Evolutionary conservation across 805 yeast genomes (phyloP).

Genomic region (Clavispora carvajalis): DNA sequence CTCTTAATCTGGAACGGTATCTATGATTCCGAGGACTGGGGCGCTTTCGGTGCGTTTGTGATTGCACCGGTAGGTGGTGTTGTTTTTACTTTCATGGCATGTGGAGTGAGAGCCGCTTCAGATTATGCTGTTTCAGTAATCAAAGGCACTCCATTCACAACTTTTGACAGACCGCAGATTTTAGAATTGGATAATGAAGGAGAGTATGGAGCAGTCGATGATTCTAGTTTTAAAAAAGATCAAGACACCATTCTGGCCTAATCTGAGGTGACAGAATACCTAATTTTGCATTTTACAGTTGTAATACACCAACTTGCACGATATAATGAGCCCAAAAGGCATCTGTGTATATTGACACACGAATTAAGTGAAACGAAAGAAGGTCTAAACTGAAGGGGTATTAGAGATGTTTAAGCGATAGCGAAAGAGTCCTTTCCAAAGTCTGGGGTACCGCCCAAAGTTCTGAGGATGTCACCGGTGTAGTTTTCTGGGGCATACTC

Average conservation of each 20-base stretch:
- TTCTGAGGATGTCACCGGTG: slow-evolving; percentile 56
- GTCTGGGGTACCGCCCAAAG: slow-evolving; percentile 44
- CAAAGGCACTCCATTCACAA: slow-evolving; percentile 38
- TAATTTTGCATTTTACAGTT: too few relatives aligned
- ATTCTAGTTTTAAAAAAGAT: slow-evolving; percentile 5
- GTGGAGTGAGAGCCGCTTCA: slow-evolving; percentile 43
- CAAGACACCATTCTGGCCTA: background rate
- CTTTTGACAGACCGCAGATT: slow-evolving; percentile 32
- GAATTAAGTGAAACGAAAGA: slow-evolving; percentile 1
- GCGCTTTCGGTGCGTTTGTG: slow-evolving; percentile 91
- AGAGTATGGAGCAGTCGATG: slow-evolving; percentile 17
- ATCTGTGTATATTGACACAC: background rate
- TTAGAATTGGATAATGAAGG: slow-evolving; percentile 8
- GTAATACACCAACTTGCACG: too few relatives aligned
- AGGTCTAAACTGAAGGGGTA: background rate
- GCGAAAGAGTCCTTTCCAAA: slow-evolving; percentile 28
- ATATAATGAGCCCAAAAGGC: slow-evolving; percentile 5
- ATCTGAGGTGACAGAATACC: background rate
- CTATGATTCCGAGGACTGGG: slow-evolving; percentile 77
- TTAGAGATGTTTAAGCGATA: slow-evolving; percentile 17
- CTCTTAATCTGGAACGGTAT: slow-evolving; percentile 76
- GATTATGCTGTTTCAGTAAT: slow-evolving; percentile 27
- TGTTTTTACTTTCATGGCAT: slow-evolving; percentile 47
- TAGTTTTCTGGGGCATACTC: slow-evolving; percentile 45
- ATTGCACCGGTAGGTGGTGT: slow-evolving; percentile 84